Evolutionary conservation across 805 yeast species (phyloP).

Genomic region (Myxozyma sirexii): DNA sequence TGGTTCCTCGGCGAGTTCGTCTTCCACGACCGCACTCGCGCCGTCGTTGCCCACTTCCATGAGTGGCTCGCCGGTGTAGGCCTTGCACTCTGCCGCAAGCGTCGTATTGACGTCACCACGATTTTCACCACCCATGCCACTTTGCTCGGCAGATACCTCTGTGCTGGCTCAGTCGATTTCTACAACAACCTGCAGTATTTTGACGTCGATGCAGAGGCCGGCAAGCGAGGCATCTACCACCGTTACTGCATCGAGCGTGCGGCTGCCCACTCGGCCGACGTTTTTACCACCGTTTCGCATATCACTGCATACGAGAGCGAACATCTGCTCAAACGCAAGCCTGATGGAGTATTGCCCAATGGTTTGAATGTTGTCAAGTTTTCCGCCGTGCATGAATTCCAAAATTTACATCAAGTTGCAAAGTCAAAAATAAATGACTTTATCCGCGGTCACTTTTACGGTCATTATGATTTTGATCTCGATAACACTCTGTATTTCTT

Average conservation of each 20-base stretch:
- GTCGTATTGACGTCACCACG: constrained; percentile 91
- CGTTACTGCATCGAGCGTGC: constrained; percentile 96
- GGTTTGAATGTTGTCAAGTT: constrained; percentile 95
- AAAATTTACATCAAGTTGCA: constrained; percentile 87
- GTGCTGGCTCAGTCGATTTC: constrained; percentile 96
- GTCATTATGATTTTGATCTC: constrained; percentile 90
- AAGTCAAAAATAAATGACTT: constrained; percentile 93
- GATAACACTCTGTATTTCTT: constrained; percentile 93
- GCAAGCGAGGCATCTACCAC: constrained; percentile 95
- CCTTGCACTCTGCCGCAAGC: constrained; percentile 84
- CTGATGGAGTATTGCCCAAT: constrained; percentile 97
- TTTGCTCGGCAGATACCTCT: constrained; percentile 85
- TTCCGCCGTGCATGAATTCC: constrained; percentile 97
- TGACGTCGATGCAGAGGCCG: constrained; percentile 97
- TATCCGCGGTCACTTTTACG: constrained; percentile 95
- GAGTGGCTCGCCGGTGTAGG: constrained; percentile 99
- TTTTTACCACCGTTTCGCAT: constrained; percentile 94
- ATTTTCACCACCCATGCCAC: constrained; percentile 98
- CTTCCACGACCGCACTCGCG: constrained; percentile 79
- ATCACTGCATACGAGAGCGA: constrained; percentile 97
- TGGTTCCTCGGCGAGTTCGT: constrained; percentile 97
- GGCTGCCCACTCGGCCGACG: constrained; percentile 94
- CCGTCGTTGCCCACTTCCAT: constrained; percentile 92
- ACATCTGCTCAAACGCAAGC: constrained; percentile 89
- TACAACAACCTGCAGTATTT: constrained; percentile 86